Base-by-base conservation (phyloP, 1,284 basidiomycete species). In the Stereum hirsutum region DNA sequence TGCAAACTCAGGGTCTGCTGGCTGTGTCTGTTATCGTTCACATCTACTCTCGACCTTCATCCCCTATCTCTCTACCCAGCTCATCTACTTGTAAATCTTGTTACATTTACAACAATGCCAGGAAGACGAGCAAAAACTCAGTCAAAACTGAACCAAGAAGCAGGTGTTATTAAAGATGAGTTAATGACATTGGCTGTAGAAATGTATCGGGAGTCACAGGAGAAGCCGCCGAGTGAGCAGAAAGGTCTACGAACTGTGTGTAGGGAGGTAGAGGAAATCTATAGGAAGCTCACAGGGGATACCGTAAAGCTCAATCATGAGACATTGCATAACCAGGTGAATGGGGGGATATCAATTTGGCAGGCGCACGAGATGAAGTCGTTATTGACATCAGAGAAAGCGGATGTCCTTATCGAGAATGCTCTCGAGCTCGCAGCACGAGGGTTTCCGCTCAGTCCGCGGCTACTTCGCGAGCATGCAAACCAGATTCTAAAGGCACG, bases 391-490 rank as follows among this genome's bases (percentile, higher is more conserved):
- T 20, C 8, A 21, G 17, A 17, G 25, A 32, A 32, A 25, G n/a
- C 12, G n/a, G 8, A 24, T 20, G 31, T 15, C 21, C 15, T 42
- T n/a, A 8, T 42, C 14, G n/a, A 24, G 37, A 28, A 41, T 30
- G 27, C 39, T 28, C n/a, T 30, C 3, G 23, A 25, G n/a, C 12
- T 41, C 20, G 39, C 39, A 17, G 14, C 17, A n/a, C 27, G 39
- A 14, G 39, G 39, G 8, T 41, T 41, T 30, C 39, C 27, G 14
- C 39, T 41, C n/a, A 41, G 39, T 21, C 27, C 27, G 12, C 27
- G 23, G 27, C 15, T n/a, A 14, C 17, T 41, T 20, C 10, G 20
- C 25, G 15, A 41, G 27, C 24, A 41, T 42, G 40, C 25, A 23
- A 23, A 42, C 25, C n/a, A 42, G 31, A 34, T 42, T 8, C 25